A percentile compares a stretch with the other conserved stretches of the same genome.
These are phyloP conservation scores for Biscogniauxia marginata DNA, from an alignment of 2,329 filamentous ascomycete species.

Conservation along the genomic window DNA sequence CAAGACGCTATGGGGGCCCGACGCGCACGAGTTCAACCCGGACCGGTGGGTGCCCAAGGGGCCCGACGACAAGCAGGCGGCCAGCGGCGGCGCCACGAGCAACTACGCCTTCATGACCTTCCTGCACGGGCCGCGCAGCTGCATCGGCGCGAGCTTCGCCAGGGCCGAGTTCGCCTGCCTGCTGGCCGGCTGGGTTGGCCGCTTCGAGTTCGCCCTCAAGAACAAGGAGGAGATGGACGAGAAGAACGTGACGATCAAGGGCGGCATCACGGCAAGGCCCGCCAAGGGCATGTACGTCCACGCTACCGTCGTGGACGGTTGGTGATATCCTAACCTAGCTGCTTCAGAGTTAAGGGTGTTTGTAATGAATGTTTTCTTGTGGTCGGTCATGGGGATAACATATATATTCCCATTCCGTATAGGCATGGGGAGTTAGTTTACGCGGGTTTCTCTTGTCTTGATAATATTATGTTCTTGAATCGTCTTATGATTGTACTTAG, in stretches of 20 bases:
- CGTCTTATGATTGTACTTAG: too few relatives aligned
- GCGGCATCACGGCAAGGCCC: constrained; percentile 70
- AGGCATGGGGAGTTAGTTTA: too few relatives aligned
- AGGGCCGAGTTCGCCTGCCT: constrained; percentile 83
- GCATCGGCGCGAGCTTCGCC: constrained; percentile 80
- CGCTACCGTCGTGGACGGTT: constrained; percentile 65
- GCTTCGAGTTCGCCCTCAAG: constrained; percentile 63
- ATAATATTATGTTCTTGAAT: too few relatives aligned
- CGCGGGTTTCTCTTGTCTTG: too few relatives aligned
- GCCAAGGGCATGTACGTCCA: constrained; percentile 69
- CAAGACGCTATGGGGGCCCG: constrained; percentile 69
- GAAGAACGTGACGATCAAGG: constrained; percentile 64
- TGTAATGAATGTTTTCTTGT: too few relatives aligned
- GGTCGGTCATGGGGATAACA: too few relatives aligned
- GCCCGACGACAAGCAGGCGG: constrained; percentile 42
- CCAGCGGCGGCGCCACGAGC: constrained; percentile 68
- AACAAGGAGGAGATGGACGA: constrained; percentile 64
- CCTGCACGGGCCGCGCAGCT: constrained; percentile 80
- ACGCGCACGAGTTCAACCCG: constrained; percentile 74
- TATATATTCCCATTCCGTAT: too few relatives aligned
- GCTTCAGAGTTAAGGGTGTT: too few relatives aligned
- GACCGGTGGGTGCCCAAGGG: constrained; percentile 64
- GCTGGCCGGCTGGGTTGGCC: constrained; percentile 72
- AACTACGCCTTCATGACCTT: constrained; percentile 83
- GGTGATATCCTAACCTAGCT: too few relatives aligned